Base-by-base conservation (phyloP, 164 flowering plant genomes). In the Vitis riparia region DNA sequence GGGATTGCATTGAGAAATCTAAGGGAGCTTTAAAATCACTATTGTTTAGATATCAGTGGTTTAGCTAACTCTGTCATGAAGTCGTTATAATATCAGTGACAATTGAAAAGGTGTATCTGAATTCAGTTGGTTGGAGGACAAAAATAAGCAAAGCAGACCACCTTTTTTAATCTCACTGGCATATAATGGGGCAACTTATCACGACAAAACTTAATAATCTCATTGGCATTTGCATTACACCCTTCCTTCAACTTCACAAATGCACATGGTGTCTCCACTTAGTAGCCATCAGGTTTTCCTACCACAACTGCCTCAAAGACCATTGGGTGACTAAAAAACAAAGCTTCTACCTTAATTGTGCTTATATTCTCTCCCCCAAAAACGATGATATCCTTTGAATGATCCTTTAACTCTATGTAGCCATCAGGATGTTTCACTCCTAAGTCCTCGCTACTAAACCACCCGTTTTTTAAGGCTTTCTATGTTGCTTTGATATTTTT, bases 381-480 rank as follows among this genome's bases (percentile, higher is more conserved):
- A 5, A 80, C 56, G 5, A 89, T 79, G 13, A 78, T 75, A 51
- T 91, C 97, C 55, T 75, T 82, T 0, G 72, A 74, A 0, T 94
- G 83, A 53, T 91, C 97, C 66, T 88, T 88, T 49, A 91, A 51
- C 56, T 86, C 74, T 9, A 91, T 71, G 37, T 55, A 68, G 10
- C 94, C 97, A 70, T 88, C 79, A 0, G 76, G 65, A 32, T 84
- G 83, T 53, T 73, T 81, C 9, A 88, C 79, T 0, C 77, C 94
- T 2, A 88, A 67, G 59, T 91, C 97, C 23, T 89, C 87, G 1
- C 85, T 87, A 32, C 81, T 71, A 60, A 72, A 87, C 91, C 92
- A 91, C 8, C 92, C 97, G 1, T 81, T 85, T 12, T 17, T 55
- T 48, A 88, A 88, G n/a, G 86, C 89, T 27, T 81, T 80, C 44